These are phyloP conservation scores for Heterobasidion annosum DNA, from an alignment of 1,284 basidiomycete genomes.

Conservation along the genomic window DNA sequence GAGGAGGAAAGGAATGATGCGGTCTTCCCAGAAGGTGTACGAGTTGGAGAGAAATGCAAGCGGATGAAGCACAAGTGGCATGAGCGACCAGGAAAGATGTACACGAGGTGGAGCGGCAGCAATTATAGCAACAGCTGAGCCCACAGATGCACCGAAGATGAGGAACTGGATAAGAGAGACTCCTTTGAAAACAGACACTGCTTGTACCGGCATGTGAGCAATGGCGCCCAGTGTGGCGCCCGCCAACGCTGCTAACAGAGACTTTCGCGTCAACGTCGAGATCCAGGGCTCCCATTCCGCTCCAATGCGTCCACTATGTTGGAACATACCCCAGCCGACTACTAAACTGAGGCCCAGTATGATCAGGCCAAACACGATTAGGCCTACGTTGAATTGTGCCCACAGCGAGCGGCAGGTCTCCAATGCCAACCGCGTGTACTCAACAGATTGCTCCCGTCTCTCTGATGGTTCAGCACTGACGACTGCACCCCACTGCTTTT, in stretches of 20 bases:
- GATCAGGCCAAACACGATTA: constrained; percentile 65
- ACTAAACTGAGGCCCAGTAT: constrained; percentile 39
- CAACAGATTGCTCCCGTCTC: constrained; percentile 30
- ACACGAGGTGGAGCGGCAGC: constrained; percentile 22
- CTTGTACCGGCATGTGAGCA: constrained; percentile 21
- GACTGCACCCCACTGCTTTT: constrained; percentile 32
- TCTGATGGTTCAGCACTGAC: constrained; percentile 17
- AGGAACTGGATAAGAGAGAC: constrained; percentile 31
- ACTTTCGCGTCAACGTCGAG: constrained; percentile 8
- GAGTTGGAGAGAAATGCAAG: constrained; percentile 85
- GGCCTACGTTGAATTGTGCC: constrained; percentile 85
- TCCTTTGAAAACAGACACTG: constrained; percentile 25
- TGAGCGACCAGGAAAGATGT: constrained; percentile 25
- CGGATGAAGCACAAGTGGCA: constrained; percentile 59
- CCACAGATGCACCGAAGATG: constrained; percentile 34
- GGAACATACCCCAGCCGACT: constrained; percentile 41
- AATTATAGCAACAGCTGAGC: constrained; percentile 31
- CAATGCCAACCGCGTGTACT: constrained; percentile 61
- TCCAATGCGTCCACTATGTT: constrained; percentile 25
- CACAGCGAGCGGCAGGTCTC: constrained; percentile 77
- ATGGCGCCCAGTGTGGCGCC: constrained; percentile 36
- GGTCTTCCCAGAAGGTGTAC: constrained; percentile 95
- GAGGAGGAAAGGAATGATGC: constrained; percentile 68
- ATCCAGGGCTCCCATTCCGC: constrained; percentile 31
- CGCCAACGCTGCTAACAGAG: constrained; percentile 23